A percentile compares a stretch with the other conserved stretches of the same genome.
These are phyloP conservation scores for Ephemerocybe angulata DNA, from an alignment of 768 basidiomycete species.

Conservation along the genomic window DNA sequence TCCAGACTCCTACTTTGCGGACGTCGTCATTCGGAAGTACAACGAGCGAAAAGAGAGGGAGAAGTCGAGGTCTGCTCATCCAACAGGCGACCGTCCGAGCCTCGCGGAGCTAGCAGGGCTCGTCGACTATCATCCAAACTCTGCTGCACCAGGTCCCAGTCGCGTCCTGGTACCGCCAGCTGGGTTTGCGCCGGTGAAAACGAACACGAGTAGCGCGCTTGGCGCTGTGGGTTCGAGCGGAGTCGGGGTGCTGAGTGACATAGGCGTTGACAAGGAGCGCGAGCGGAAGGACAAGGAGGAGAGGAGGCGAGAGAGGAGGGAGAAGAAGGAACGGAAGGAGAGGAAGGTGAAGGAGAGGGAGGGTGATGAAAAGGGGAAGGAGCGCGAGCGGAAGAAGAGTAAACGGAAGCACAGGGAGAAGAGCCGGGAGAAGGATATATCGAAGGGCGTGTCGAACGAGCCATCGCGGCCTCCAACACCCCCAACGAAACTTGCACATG, in stretches of 20 bases:
- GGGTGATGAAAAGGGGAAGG: neutral
- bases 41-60: neutral
- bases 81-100: neutral
- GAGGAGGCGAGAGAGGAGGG: neutral
- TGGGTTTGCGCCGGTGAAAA: neutral
- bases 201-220: neutral
- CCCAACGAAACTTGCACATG: neutral
- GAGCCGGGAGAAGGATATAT: neutral
- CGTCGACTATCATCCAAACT: neutral
- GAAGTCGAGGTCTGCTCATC: neutral
- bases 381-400: neutral
- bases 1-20: neutral
- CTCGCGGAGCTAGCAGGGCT: neutral
- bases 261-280: neutral
- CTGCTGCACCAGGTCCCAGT: neutral
- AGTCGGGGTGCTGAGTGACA: neutral
- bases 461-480: neutral
- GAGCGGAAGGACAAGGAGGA: neutral
- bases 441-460: neutral
- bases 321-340: neutral
- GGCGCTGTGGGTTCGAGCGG: neutral
- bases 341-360: neutral
- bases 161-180: neutral
- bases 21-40: neutral
- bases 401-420: neutral